Evolutionary conservation across 495 filamentous ascomycete species (phyloP).

Genomic region (Neurospora tetrasperma): DNA sequence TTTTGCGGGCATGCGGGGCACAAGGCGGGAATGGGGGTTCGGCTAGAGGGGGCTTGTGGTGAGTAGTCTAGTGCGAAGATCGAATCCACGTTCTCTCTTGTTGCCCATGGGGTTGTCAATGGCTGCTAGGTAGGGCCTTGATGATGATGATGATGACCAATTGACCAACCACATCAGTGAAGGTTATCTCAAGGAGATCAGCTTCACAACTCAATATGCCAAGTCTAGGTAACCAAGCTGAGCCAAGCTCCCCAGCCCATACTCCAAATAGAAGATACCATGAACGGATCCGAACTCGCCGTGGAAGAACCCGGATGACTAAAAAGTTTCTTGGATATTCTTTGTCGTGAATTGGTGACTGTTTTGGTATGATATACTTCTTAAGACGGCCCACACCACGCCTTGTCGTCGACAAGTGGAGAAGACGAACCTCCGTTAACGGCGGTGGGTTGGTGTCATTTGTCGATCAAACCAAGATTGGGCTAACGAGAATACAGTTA

Average conservation of each 20-base stretch:
- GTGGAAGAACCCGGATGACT: background rate
- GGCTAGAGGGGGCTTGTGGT: background rate
- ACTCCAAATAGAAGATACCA: background rate
- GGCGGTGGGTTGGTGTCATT: background rate
- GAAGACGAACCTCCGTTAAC: background rate
- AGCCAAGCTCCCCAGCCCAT: background rate
- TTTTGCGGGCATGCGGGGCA: background rate
- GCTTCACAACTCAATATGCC: background rate
- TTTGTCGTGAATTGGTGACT: background rate
- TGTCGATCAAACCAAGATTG: background rate
- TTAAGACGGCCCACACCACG: background rate
- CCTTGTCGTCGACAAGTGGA: conserved; percentile 1
- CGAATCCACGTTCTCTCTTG: background rate
- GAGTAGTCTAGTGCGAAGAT: background rate
- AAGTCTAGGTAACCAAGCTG: background rate
- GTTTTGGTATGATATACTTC: background rate
- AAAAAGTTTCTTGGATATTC: background rate
- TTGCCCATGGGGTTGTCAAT: background rate
- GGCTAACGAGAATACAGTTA: background rate
- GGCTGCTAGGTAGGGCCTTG: background rate
- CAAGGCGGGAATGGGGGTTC: background rate
- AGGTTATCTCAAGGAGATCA: background rate
- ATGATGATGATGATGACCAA: background rate
- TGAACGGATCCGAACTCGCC: background rate
- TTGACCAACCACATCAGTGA: background rate